Conservation (phyloP, 257 asterid genomes). For the Fraxinus americana region DNA sequence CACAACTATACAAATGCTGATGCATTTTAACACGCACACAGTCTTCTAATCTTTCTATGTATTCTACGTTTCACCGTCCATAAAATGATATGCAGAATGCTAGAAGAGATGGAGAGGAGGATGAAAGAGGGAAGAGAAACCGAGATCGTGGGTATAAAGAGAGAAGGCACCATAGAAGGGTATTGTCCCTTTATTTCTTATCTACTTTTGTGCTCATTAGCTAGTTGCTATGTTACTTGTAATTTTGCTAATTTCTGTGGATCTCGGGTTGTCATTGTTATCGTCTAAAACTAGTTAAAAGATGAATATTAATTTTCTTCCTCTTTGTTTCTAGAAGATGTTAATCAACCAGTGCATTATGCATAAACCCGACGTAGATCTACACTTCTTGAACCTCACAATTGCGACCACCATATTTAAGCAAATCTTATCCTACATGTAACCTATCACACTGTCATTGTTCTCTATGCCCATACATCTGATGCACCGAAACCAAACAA, state of each 20-base stretch:
- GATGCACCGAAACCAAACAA: too few species aligned
- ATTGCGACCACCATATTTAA: neutral
- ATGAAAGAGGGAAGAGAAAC: slow-evolving; percentile 75
- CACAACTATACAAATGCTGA: neutral
- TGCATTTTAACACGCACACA: neutral
- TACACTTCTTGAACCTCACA: too few species aligned
- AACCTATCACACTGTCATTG: too few species aligned
- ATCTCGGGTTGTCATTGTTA: neutral
- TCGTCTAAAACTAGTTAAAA: neutral
- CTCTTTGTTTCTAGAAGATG: too few species aligned
- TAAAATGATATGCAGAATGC: slow-evolving; percentile 57
- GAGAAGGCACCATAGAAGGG: slow-evolving; percentile 20
- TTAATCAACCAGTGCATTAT: too few species aligned
- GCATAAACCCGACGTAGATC: too few species aligned
- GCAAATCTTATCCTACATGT: neutral
- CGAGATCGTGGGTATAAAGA: slow-evolving; percentile 47
- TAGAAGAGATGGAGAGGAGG: slow-evolving; percentile 86
- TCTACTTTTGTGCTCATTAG: neutral
- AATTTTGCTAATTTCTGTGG: neutral
- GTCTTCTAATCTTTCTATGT: slow-evolving; percentile 6
- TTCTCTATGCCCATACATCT: too few species aligned
- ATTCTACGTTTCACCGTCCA: neutral
- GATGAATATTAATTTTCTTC: neutral
- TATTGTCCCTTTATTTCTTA: neutral
- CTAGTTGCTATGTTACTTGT: neutral